Base-by-base conservation (phyloP, 116 monocot genomes). In the Phalaenopsis hybrid region DNA sequence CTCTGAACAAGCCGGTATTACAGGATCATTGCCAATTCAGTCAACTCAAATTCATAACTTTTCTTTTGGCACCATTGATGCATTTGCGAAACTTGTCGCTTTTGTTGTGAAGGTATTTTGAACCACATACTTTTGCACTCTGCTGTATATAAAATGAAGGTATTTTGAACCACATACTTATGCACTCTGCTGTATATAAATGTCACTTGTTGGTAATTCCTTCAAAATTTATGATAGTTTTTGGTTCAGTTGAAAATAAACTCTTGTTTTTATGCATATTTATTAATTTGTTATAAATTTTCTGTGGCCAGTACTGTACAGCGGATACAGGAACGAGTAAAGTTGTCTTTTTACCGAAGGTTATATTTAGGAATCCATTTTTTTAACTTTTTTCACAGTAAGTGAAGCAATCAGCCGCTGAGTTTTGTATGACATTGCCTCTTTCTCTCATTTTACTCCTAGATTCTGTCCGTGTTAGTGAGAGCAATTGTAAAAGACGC, bases 401-500 rank as follows among this genome's bases (percentile, higher is more conserved):
- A 51, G 50, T 23, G 4, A 50, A 77, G 21, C 28, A 51, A 5
- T 77, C 16, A 51, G 8, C 77, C 13, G 50, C n/a, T 77, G 77
- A 51, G 3, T 8, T 8, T 11, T 51, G 25, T 16, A 76, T 76
- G 28, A 4, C 17, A 15, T 25, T 49, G 10, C 13, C 43, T 77
- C 25, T 73, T 21, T 79, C 45, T 52, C 34, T 4, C 2, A 69
- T 34, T 57, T 67, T 25, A 23, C 74, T 34, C 57, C 12, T 79
- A 94, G 90, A 63, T 92, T 89, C 63, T 94, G 11, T 83, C 83
- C 20, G 93, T 89, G 17, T 83, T 86, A 78, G 85, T 83, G 44
- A 92, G 85, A 86, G 82, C 84, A 21, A 85, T 93, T 74, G 89
- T 88, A n/a, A 99, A 90, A 81, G 99, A 99, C 83, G 89, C 90